Evolutionary conservation across 1,284 basidiomycete species (phyloP), one percentile per base, ranked within the genome.

Genomic region (Ustilago esculenta): DNA sequence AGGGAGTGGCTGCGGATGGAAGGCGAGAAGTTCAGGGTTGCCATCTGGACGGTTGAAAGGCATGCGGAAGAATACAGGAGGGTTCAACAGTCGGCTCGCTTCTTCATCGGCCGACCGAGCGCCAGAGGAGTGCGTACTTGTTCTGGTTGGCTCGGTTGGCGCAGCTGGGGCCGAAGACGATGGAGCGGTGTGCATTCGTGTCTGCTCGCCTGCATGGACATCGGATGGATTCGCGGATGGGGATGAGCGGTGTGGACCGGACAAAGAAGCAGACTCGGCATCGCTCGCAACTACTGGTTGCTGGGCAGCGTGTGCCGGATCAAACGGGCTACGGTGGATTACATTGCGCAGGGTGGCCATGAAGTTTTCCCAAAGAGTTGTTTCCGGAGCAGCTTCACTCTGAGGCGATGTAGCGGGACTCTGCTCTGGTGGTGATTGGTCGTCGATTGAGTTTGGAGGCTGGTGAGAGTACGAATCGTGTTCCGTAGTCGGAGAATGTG

Each of bases 21-120:
- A 76, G 9, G 72, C 72, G 20, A 76, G 64, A 9, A 72, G 43
- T n/a, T 64, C 74, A 10, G 64, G 65, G 6, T 37, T 50, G 21
- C 74, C 74, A 25, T 76, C 64, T 1, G 58, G 41, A 6, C 53
- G 61, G 27, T 37, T 43, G 45, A 72, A 72, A 12, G 74, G 74
- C 21, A 76, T 46, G 18, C 72, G 56, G 45, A 76, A 76, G 49
- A 49, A 65, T 30, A 73, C 56, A 9, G 66, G 51, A 14, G 61
- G 53, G 15, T 41, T 51, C 2, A 54, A 50, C 14, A 47, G 29
- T 14, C 12, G 27, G 27, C 10, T 36, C 4, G 46, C 15, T 4
- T 51, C 43, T 21, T 18, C 11, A 11, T 24, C 27, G 11, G 15
- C 36, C n/a, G 42, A 17, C n/a, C 18, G 30, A 25, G 41, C 4